These are phyloP conservation scores for Cavenderia fasciculata DNA, from an alignment of 78 protist species.

Conservation along the genomic window DNA sequence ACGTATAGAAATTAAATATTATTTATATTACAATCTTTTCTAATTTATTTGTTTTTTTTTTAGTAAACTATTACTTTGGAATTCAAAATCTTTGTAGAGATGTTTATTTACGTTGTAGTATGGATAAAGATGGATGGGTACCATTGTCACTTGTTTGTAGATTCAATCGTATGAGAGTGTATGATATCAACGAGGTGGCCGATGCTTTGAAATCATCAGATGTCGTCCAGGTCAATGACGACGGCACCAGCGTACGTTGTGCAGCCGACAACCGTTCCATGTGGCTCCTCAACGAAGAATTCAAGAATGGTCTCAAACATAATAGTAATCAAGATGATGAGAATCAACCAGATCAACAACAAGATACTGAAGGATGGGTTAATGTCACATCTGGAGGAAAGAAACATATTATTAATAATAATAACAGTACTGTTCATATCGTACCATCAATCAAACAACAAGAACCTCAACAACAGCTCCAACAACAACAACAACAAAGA, in stretches of 20 bases:
- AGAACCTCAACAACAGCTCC: neutral
- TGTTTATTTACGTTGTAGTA: conserved; percentile 69
- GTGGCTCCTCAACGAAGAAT: conserved; percentile 16
- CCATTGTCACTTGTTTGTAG: conserved; percentile 45
- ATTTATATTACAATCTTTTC: neutral
- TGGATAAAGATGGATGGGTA: conserved; percentile 86
- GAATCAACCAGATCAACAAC: neutral
- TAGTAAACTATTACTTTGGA: conserved; percentile 81
- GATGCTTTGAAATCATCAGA: neutral
- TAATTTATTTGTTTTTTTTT: neutral
- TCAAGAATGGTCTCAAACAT: conserved; percentile 3
- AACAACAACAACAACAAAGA: neutral
- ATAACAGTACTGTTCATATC: neutral
- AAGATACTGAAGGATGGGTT: neutral
- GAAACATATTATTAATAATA: neutral
- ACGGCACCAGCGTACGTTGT: neutral
- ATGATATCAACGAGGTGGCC: neutral
- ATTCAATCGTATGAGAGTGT: conserved; percentile 72
- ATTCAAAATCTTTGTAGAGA: conserved; percentile 82
- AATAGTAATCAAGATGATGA: neutral
- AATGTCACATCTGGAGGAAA: conserved; percentile 28
- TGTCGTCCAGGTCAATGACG: conserved; percentile 1
- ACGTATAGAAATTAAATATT: neutral
- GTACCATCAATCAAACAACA: neutral
- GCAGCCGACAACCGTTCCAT: neutral